Evolutionary conservation across 805 yeast genomes (phyloP), one percentile per base, ranked within the genome.

Genomic region (Pichia membranifaciens): DNA sequence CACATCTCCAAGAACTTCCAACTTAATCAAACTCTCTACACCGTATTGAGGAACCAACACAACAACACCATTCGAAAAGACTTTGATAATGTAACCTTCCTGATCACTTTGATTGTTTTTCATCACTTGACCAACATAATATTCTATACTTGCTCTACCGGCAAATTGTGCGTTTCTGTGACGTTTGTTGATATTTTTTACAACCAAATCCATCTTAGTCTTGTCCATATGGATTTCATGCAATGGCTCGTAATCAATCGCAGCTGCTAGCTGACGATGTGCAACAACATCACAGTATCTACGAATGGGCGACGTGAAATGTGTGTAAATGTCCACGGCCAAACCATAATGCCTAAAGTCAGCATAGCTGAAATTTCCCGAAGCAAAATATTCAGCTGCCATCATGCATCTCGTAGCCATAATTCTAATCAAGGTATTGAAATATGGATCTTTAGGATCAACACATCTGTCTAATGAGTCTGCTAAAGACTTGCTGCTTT

Each of bases 161-260:
- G 99, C 99, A 72, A 91, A 87, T 68, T 93, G 99, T 0, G 99
- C 99, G 63, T 93, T 93, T 67, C 99, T 81, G 65, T 93, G 99
- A 56, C 96, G 83, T 57, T 76, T 82, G 71, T 93, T 93, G 61
- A 93, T 90, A 62, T 93, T 93, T 56, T 81, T 80, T 58, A 90
- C 89, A 50, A 93, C 81, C 53, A 80, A 64, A 54, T 91, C 97
- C 90, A 93, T 87, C 70, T 87, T 88, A 59, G 71, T 73, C 66
- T 89, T 93, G 62, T 90, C 96, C 59, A 96, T 77, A 59, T 91
- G 96, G 41, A 80, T 75, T 50, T 82, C 73, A 59, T 87, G 88
- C 53, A 91, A 68, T 23, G 83, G 76, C 64, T 93, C 99, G 64
- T 91, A 93, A 0, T 87, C 96, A 50, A 93, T 93, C 1, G 99